Conservation (phyloP, 1,284 basidiomycete species). For the Mycena sp. region DNA sequence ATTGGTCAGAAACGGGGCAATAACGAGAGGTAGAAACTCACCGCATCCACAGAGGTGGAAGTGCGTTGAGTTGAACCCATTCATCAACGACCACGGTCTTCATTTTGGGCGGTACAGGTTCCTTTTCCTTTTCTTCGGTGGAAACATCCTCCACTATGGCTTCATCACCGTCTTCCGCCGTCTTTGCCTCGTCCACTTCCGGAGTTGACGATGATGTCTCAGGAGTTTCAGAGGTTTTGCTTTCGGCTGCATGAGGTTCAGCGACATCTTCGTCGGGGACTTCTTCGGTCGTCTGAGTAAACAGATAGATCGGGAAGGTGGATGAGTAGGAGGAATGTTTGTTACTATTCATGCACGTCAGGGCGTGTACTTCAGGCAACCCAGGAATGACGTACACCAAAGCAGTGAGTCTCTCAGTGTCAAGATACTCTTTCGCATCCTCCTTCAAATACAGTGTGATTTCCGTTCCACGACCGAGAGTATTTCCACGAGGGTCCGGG, state of each 20-base stretch:
- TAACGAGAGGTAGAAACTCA: constrained; percentile 41
- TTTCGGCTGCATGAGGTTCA: constrained; percentile 17
- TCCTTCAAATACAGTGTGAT: constrained; percentile 86
- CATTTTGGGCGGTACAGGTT: constrained; percentile 60
- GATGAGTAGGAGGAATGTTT: constrained; percentile 94
- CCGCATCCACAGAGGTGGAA: constrained; percentile 92
- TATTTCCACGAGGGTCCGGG: constrained; percentile 92
- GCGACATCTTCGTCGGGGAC: constrained; percentile 63
- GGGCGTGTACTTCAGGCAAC: constrained; percentile 7
- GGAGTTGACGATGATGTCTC: constrained; percentile 20
- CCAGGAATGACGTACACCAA: constrained; percentile 77
- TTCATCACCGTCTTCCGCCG: constrained; percentile 62
- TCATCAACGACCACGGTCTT: constrained; percentile 73
- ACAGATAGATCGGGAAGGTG: constrained; percentile 91
- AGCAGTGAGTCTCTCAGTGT: constrained; percentile 68
- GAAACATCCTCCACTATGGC: constrained; percentile 63
- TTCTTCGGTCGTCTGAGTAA: constrained; percentile 70
- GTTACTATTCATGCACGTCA: constrained; percentile 56
- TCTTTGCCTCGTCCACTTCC: constrained; percentile 34
- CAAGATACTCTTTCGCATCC: constrained; percentile 81
- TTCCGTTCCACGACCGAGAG: constrained; percentile 90
- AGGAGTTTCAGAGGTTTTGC: constrained; percentile 37
- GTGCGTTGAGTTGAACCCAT: constrained; percentile 88
- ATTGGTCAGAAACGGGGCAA: constrained; percentile 9
- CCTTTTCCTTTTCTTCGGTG: constrained; percentile 56